Evolutionary conservation across 2,329 filamentous ascomycete species (phyloP).

Genomic region (Aureobasidium musti): DNA sequence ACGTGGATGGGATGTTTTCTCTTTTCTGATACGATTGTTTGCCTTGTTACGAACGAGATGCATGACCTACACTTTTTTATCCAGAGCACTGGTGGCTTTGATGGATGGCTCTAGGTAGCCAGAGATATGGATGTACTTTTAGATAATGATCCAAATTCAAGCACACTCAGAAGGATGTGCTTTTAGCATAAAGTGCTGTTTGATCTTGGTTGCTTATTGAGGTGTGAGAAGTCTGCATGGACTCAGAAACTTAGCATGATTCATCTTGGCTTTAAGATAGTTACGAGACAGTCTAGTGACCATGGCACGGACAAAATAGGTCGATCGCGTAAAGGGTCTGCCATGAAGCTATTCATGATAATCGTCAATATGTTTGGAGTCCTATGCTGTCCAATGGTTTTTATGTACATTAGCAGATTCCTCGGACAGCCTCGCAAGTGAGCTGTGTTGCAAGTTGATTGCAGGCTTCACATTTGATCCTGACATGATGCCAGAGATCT

Average conservation of each 20-base stretch:
- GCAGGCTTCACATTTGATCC: no score
- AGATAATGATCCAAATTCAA: not conserved
- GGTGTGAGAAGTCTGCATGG: not conserved
- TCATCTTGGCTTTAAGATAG: no score
- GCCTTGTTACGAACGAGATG: not conserved
- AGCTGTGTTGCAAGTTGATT: not conserved
- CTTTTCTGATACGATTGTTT: not conserved
- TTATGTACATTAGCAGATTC: constrained; percentile 8
- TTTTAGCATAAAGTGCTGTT: not conserved
- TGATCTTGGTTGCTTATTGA: not conserved
- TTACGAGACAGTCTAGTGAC: not conserved
- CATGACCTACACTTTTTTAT: constrained; percentile 8
- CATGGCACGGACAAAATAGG: not conserved
- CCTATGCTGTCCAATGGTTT: constrained; percentile 5
- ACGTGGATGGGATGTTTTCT: not conserved
- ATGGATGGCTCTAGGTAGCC: not conserved
- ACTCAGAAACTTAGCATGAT: no score
- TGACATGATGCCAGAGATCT: not conserved
- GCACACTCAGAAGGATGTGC: not conserved
- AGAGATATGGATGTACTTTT: constrained; percentile 8
- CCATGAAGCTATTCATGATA: not conserved
- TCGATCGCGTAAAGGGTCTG: not conserved
- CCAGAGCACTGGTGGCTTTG: constrained; percentile 13
- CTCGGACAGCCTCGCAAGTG: not conserved
- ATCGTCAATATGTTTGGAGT: not conserved